Conservation (phyloP, 2,329 filamentous ascomycete genomes). For the Fusarium incarnatum region DNA sequence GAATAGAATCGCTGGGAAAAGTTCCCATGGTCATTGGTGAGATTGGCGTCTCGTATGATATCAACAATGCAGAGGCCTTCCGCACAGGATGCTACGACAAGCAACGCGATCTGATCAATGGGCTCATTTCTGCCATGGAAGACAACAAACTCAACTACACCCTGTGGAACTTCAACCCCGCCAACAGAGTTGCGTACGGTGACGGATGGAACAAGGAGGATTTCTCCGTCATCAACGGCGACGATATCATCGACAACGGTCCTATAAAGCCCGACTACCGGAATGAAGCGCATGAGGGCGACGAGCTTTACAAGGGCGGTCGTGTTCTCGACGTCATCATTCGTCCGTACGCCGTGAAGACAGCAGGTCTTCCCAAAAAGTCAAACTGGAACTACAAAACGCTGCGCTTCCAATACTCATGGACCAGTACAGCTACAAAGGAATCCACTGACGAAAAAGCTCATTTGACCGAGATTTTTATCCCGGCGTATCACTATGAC, state of each 20-base stretch:
- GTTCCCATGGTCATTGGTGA: conserved; percentile 56
- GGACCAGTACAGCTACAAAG: conserved; percentile 37
- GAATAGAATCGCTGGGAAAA: conserved; percentile 48
- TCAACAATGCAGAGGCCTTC: conserved; percentile 53
- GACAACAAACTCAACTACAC: conserved; percentile 54
- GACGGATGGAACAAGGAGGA: conserved; percentile 59
- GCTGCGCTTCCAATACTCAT: conserved; percentile 52
- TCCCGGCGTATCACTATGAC: conserved; percentile 55
- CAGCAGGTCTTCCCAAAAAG: conserved; percentile 51
- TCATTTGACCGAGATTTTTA: conserved; percentile 52
- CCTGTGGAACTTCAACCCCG: conserved; percentile 56
- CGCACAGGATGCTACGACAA: conserved; percentile 54
- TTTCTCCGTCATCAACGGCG: conserved; percentile 55
- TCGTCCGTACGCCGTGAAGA: conserved; percentile 56
- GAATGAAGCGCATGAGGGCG: conserved; percentile 48
- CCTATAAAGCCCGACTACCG: conserved; percentile 49
- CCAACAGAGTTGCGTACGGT: conserved; percentile 53
- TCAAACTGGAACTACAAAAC: conserved; percentile 53
- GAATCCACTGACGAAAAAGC: conserved; percentile 37
- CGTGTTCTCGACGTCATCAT: conserved; percentile 55
- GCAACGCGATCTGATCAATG: conserved; percentile 55
- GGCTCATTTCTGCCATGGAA: conserved; percentile 56
- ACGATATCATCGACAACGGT: conserved; percentile 46
- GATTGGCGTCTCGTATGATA: conserved; percentile 56
- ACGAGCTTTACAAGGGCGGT: conserved; percentile 55